Base-by-base conservation (phyloP, 2,329 filamentous ascomycete species). In the Ceratocystis smalleyi region DNA sequence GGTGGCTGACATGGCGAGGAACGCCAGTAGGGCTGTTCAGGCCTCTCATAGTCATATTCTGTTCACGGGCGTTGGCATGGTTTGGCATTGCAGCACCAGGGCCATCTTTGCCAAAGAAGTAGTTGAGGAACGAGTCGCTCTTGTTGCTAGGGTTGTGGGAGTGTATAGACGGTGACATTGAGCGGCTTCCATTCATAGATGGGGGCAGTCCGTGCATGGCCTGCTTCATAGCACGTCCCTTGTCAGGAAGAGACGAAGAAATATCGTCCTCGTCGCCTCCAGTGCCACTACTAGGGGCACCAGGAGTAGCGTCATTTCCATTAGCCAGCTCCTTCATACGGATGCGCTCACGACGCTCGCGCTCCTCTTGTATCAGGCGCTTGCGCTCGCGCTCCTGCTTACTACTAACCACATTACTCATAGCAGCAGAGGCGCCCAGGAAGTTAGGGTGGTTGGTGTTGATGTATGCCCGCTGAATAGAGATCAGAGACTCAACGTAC, bases 391-490 rank as follows among this genome's bases (percentile, higher is more conserved):
- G 87, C 69, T 99, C 94, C 73, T 97, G 91, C 76, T 94, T 96
- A 72, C 88, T 92, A 72, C 84, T 89, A 67, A 99, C 95, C 59
- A 99, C 92, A 59, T 94, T 91, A 69, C 90, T 92, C 94, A 99
- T 99, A 68, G 94, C 94, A 43, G 91, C 92, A 24, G 94, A 92
- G 17, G 94, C 94, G 55, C 94, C 94, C 17, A 97, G 83, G 78
- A 99, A 99, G 75, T 99, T 99, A 60, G 94, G 94, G 73, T 99
- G 94, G 72, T 99, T 99, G 51, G 94, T 99, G 78, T 99, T 99
- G 77, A 99, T 97, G 75, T 99, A 99, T 22, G 94, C 94, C 69
- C 94, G 84, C 75, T 99, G 94, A 67, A 99, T 99, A 30, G 94
- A 88, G 69, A 99, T 99, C 67, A 99, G 80, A 49, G 92, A 97